Conservation (phyloP, 768 basidiomycete genomes). For the Mycena amicta region DNA sequence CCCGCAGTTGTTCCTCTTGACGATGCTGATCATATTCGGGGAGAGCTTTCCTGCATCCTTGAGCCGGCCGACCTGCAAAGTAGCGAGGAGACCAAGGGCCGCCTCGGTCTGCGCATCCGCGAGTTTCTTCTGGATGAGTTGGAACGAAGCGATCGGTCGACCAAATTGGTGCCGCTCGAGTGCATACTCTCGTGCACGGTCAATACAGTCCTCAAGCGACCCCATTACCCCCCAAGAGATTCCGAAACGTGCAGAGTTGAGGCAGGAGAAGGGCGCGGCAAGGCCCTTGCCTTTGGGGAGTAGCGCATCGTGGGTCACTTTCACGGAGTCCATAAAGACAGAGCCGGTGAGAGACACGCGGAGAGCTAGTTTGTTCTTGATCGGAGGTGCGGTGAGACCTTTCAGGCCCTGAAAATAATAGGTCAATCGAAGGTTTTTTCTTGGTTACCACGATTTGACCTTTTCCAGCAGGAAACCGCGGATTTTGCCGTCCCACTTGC, state of each 20-base stretch:
- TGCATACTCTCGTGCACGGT: constrained; percentile 77
- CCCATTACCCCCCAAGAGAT: constrained; percentile 98
- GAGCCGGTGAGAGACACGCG: constrained; percentile 84
- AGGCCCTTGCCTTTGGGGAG: constrained; percentile 81
- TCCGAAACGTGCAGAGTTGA: constrained; percentile 87
- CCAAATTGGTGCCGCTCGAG: constrained; percentile 90
- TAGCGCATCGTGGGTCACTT: constrained; percentile 71
- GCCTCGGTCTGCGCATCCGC: constrained; percentile 91
- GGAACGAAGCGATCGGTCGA: constrained; percentile 89
- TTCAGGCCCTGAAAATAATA: constrained; percentile 59
- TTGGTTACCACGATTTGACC: constrained; percentile 47
- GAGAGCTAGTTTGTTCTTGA: constrained; percentile 92
- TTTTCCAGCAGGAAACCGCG: constrained; percentile 92
- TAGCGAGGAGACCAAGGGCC: constrained; percentile 74
- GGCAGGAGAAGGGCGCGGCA: constrained; percentile 85
- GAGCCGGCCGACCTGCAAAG: constrained; percentile 80
- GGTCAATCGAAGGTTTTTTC: background rate
- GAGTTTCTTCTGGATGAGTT: constrained; percentile 97
- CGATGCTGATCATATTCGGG: constrained; percentile 92
- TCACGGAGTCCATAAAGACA: constrained; percentile 90
- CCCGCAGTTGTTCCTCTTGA: constrained; percentile 96
- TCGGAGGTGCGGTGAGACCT: constrained; percentile 82
- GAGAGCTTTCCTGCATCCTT: constrained; percentile 76
- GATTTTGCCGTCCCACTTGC: constrained; percentile 91
- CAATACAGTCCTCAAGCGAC: constrained; percentile 88